Base-by-base conservation (phyloP, 1,284 basidiomycete species). In the Neonothopanus nambi region DNA sequence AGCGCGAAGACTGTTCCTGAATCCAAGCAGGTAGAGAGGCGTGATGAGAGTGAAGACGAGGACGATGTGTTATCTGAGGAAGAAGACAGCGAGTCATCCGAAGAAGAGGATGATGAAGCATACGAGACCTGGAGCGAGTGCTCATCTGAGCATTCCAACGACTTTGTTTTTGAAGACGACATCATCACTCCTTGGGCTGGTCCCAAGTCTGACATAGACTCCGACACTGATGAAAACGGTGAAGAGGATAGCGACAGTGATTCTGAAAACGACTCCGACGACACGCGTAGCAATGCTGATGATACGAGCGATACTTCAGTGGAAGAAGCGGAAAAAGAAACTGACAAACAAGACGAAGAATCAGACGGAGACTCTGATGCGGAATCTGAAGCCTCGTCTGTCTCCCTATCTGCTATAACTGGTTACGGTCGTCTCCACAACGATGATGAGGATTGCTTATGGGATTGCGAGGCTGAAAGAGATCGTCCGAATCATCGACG, bases 71-170 rank as follows among this genome's bases (percentile, higher is more conserved):
- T 12, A 26, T 44, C 40, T 12, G n/a, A 43, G 13, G 56, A 59
- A 11, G 57, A 13, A 3, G 23, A 35, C 11, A 21, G 18, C 18
- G 15, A 15, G 20, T 17, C 15, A 20, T 42, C 37, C 12, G 13
- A 41, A 15, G 56, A 59, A 9, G 57, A 55, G 11, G 60, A 61
- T 6, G 55, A 58, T n/a, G 56, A 59, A 44, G 62, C 48, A 12
- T 61, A 63, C 42, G 65, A 67, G 46, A 57, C 60, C 12, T 63
- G 64, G 63, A 66, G 65, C 51, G 65, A 67, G 35, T 51, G 59
- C 17, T 56, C 47, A 2, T 40, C 53, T 20, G 47, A 43, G 21
- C n/a, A 47, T 18, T 21, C 37, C 3, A 46, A 35, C n/a, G 52
- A 48, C 28, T 24, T 26, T 13, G 21, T 21, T 17, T 59, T 57